Evolutionary conservation across 2,329 filamentous ascomycete species (phyloP).

Genomic region (Fusarium euwallaceae): DNA sequence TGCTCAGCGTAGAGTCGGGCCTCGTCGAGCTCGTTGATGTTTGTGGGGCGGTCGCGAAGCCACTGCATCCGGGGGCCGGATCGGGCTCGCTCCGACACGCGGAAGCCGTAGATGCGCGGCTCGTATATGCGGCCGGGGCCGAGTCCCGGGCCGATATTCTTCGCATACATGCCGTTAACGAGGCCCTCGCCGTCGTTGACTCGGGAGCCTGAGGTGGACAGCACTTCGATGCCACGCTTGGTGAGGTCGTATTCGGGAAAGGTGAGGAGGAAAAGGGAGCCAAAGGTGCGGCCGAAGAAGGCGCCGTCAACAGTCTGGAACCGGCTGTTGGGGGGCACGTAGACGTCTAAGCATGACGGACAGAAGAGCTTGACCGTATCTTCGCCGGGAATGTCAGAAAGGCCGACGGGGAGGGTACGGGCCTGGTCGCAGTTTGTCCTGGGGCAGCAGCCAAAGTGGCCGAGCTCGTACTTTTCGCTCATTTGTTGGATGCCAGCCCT

Average conservation of each 20-base stretch:
- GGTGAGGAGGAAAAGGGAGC: constrained; percentile 96
- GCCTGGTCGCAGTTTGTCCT: constrained; percentile 91
- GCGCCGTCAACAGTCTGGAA: constrained; percentile 98
- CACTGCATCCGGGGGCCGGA: constrained; percentile 97
- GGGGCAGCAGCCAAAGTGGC: constrained; percentile 97
- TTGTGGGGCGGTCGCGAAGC: constrained; percentile 85
- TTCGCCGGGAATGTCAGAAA: constrained; percentile 94
- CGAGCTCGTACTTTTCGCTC: constrained; percentile 98
- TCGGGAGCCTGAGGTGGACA: constrained; percentile 55
- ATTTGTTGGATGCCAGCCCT: constrained; percentile 97
- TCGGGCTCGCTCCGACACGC: constrained; percentile 89
- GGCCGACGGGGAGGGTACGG: constrained; percentile 91
- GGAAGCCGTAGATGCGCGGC: constrained; percentile 95
- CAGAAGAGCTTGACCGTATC: constrained; percentile 99
- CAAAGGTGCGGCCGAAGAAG: constrained; percentile 98
- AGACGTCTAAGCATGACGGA: constrained; percentile 95
- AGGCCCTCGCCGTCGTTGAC: constrained; percentile 60
- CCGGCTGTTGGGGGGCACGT: constrained; percentile 95
- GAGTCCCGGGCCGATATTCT: constrained; percentile 90
- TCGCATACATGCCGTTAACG: constrained; percentile 88
- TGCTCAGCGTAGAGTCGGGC: constrained; percentile 66
- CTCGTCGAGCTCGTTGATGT: constrained; percentile 89
- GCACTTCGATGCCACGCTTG: constrained; percentile 74
- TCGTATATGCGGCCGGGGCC: constrained; percentile 89
- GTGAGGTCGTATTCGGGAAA: constrained; percentile 96